Percentiles rank a stretch among this genome's conserved stretches.
phyloP scores from a whole-genome alignment of 2,329 filamentous ascomycete genomes.

The Fusarium sp. region DNA sequence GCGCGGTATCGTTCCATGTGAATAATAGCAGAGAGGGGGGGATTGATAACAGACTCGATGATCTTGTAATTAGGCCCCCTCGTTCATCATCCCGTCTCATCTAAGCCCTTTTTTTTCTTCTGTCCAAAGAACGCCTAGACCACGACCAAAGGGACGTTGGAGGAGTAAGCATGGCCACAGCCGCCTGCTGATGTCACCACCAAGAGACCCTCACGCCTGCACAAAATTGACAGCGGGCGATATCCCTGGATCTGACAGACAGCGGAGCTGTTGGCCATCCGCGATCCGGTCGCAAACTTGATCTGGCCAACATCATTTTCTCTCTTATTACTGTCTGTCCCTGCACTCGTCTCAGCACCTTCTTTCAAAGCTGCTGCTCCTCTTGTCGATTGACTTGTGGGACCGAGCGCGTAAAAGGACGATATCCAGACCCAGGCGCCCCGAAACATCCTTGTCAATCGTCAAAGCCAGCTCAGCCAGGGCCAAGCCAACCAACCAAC shows the following conservation, averaged over 20 bases:
- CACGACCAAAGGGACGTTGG: not conserved
- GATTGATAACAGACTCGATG: not conserved
- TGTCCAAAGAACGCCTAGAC: conserved; percentile 3
- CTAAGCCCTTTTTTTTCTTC: not conserved
- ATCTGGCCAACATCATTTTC: not conserved
- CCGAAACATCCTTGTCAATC: conserved; percentile 34
- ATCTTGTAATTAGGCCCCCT: not conserved
- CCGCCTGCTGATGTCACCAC: conserved; percentile 36
- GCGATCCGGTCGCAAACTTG: not conserved
- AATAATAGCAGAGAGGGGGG: not conserved
- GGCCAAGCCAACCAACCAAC: conserved; percentile 32
- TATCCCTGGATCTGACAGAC: conserved; percentile 35
- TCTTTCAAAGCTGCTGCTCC: not conserved
- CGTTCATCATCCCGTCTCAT: conserved; percentile 1
- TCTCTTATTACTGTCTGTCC: not conserved
- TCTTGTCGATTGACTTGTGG: conserved; percentile 19
- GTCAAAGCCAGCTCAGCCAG: conserved; percentile 36
- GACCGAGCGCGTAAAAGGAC: conserved; percentile 22
- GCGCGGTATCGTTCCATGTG: conserved; percentile 11
- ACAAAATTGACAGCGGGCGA: not conserved
- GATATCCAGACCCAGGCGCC: conserved; percentile 10
- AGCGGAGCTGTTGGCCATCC: not conserved
- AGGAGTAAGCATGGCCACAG: conserved; percentile 30
- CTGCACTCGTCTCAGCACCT: not conserved
- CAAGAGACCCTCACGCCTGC: conserved; percentile 22